phyloP scores from a whole-genome alignment of 2,329 filamentous ascomycete genomes.

The Alternaria burnsii region DNA sequence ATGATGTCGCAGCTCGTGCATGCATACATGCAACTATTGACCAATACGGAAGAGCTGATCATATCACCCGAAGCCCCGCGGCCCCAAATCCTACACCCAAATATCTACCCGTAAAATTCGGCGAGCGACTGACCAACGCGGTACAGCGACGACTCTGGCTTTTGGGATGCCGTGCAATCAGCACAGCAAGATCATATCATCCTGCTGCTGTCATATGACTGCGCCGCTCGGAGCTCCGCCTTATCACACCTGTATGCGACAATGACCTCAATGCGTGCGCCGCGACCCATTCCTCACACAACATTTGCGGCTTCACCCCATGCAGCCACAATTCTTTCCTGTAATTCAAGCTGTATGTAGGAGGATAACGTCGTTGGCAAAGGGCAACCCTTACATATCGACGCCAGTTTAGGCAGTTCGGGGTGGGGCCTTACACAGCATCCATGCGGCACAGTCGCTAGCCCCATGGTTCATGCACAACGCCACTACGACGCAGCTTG shows the following conservation, averaged over 20 bases:
- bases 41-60: not conserved
- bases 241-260: not conserved
- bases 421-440: not conserved
- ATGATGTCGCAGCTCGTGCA: not conserved
- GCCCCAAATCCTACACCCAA: not conserved
- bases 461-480: not conserved
- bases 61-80: not conserved
- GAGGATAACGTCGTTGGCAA: not conserved
- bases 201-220: constrained; percentile 1
- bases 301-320: not conserved
- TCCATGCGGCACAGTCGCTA: not conserved
- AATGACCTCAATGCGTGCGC: not conserved
- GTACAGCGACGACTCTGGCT: not conserved
- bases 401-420: not conserved
- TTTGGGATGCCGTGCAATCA: not conserved
- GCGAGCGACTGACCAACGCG: not conserved
- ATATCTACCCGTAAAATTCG: not conserved
- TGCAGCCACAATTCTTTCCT: not conserved
- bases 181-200: not conserved
- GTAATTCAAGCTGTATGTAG: not conserved
- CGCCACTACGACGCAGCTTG: constrained; percentile 1
- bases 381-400: not conserved
- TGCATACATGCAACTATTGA: not conserved
- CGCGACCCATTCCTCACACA: not conserved
- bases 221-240: not conserved